phyloP scores from a whole-genome alignment of 768 basidiomycete genomes.

The Boletus tomentosulus region DNA sequence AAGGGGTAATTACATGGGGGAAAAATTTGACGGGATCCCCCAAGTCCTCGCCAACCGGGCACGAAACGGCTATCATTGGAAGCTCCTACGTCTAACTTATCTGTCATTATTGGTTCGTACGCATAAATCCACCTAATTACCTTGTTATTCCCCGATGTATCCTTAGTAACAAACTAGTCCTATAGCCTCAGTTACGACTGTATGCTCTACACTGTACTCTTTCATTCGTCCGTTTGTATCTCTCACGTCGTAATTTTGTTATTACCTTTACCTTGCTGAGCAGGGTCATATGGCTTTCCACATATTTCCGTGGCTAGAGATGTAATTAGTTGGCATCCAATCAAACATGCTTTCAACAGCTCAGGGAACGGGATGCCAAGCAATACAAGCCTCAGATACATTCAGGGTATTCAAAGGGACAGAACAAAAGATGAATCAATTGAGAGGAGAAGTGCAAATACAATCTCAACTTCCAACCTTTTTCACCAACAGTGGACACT shows the following conservation, averaged over 20 bases:
- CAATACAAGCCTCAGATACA: background rate
- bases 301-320: background rate
- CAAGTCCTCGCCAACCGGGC: background rate
- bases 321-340: background rate
- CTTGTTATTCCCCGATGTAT: conserved; percentile 18
- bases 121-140: conserved; percentile 1
- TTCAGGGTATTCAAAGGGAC: background rate
- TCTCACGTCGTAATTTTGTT: conserved; percentile 6
- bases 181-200: conserved; percentile 2
- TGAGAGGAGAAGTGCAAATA: background rate
- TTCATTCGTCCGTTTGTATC: conserved; percentile 5
- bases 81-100: conserved; percentile 6
- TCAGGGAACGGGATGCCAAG: background rate
- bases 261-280: background rate
- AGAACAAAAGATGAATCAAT: background rate
- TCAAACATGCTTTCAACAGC: background rate
- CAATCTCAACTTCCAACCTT: conserved; percentile 18
- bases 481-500: conserved; percentile 55
- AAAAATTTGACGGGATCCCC: conserved; percentile 22
- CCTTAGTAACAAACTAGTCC: conserved; percentile 15
- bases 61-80: background rate
- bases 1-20: conserved; percentile 28
- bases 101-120: conserved; percentile 10
- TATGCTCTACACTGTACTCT: conserved; percentile 12
- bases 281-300: background rate